A percentile compares a stretch with the other conserved stretches of the same genome.
phyloP scores from a whole-genome alignment of 2,329 filamentous ascomycete species.

The Aspergillus bombycis region DNA sequence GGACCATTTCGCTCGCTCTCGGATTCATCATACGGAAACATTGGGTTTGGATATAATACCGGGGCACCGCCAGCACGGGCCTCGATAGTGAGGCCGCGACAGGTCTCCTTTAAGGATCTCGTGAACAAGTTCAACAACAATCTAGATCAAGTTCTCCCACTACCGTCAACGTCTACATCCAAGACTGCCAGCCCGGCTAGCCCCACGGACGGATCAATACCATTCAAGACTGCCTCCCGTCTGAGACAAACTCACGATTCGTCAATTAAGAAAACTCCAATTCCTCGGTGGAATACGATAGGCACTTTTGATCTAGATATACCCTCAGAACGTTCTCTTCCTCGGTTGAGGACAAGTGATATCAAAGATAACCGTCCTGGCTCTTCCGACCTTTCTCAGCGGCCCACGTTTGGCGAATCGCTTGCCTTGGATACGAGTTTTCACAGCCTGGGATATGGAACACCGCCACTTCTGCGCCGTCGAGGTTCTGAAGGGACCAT shows the following conservation, averaged over 20 bases:
- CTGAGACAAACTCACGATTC: constrained; percentile 26
- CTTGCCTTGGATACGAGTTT: constrained; percentile 61
- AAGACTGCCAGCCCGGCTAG: constrained; percentile 40
- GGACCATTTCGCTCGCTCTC: constrained; percentile 38
- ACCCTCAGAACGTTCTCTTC: constrained; percentile 10
- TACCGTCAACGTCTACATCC: constrained; percentile 43
- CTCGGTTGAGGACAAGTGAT: constrained; percentile 10
- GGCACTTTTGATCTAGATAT: constrained; percentile 14
- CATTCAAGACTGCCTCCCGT: constrained; percentile 32
- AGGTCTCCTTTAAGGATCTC: constrained; percentile 78
- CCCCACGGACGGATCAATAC: constrained; percentile 30
- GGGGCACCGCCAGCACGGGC: constrained; percentile 19
- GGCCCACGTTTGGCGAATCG: constrained; percentile 76
- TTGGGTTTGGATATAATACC: constrained; percentile 23
- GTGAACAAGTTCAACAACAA: constrained; percentile 77
- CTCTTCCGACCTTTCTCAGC: constrained; percentile 44
- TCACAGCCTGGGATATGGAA: constrained; percentile 60
- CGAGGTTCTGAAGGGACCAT: constrained; percentile 74
- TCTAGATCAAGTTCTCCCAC: constrained; percentile 48
- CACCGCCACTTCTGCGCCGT: constrained; percentile 57
- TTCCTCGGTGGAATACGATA: constrained; percentile 23
- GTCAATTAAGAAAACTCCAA: constrained; percentile 15
- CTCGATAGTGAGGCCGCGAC: constrained; percentile 40
- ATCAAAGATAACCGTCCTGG: constrained; percentile 8
- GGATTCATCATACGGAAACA: constrained; percentile 28